Evolutionary conservation across 208 protist species (phyloP).

Genomic region (Crithidia thermophila): DNA sequence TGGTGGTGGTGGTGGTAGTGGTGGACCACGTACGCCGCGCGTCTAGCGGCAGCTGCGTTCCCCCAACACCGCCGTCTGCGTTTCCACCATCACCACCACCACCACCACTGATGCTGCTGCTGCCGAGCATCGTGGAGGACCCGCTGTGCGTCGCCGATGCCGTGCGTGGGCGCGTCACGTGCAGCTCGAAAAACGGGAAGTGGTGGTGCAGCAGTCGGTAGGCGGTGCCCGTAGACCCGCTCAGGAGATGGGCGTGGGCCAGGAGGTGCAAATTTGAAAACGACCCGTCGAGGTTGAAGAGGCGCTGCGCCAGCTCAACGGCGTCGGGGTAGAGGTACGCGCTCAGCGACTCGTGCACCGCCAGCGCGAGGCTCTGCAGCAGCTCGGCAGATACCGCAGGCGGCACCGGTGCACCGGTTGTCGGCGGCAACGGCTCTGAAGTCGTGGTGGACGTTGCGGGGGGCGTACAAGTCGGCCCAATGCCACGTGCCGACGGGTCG

Average conservation of each 20-base stretch:
- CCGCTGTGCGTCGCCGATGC: constrained; percentile 2
- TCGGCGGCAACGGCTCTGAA: constrained; percentile 10
- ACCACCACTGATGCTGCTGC: not conserved
- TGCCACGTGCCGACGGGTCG: not conserved
- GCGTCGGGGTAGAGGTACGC: constrained; percentile 81
- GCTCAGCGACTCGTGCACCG: constrained; percentile 63
- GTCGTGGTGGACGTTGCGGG: constrained; percentile 3
- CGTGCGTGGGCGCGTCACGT: constrained; percentile 30
- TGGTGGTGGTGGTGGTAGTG: not conserved
- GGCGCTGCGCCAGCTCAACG: constrained; percentile 89
- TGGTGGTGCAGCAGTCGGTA: constrained; percentile 63
- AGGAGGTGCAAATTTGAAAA: constrained; percentile 68
- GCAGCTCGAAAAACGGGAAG: constrained; percentile 59
- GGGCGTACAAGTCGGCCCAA: too few species aligned
- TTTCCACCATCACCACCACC: not conserved
- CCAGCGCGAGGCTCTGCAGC: constrained; percentile 21
- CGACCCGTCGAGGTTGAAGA: constrained; percentile 61
- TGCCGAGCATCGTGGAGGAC: not conserved
- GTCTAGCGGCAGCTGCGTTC: constrained; percentile 26
- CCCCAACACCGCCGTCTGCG: not conserved
- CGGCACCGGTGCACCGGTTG: not conserved
- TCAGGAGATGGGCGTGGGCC: constrained; percentile 69
- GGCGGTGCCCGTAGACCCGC: constrained; percentile 56
- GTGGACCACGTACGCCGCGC: constrained; percentile 25
- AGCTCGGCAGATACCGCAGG: constrained; percentile 16